Evolutionary conservation across 208 protist species (phyloP).

Genomic region (Trypanosoma avium): DNA sequence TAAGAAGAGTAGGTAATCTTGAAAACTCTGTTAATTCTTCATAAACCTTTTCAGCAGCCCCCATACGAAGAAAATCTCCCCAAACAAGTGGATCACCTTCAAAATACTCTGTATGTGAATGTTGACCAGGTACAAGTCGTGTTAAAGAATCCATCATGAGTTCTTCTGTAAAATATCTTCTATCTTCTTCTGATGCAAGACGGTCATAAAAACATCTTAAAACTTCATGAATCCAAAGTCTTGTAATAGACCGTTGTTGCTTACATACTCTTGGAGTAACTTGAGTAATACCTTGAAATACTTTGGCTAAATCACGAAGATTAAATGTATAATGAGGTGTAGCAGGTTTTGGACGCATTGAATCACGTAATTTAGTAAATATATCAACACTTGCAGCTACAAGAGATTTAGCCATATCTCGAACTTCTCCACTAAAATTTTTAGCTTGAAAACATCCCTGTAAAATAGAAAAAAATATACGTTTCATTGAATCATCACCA

Average conservation of each 20-base stretch:
- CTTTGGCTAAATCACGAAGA: slow-evolving; percentile 96
- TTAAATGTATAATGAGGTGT: slow-evolving; percentile 99
- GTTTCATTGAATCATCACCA: slow-evolving; percentile 92
- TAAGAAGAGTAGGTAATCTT: slow-evolving; percentile 72
- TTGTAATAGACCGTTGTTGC: slow-evolving; percentile 50
- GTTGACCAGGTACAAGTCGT: slow-evolving; percentile 63
- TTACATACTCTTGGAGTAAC: slow-evolving; percentile 85
- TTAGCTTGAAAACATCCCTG: slow-evolving; percentile 88
- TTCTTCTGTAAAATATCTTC: slow-evolving; percentile 91
- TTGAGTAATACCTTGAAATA: slow-evolving; percentile 95
- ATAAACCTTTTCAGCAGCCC: slow-evolving; percentile 83
- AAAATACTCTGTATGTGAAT: slow-evolving; percentile 61
- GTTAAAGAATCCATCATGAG: slow-evolving; percentile 83
- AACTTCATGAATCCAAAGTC: slow-evolving; percentile 96
- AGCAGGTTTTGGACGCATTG: slow-evolving; percentile 94
- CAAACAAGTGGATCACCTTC: slow-evolving; percentile 84
- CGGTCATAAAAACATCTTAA: slow-evolving; percentile 97
- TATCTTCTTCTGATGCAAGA: slow-evolving; percentile 93
- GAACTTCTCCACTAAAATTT: slow-evolving; percentile 85
- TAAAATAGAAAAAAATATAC: slow-evolving; percentile 94
- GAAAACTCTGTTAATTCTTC: slow-evolving; percentile 84
- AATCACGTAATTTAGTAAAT: slow-evolving; percentile 88
- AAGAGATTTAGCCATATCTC: slow-evolving; percentile 57
- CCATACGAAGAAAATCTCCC: slow-evolving; percentile 94
- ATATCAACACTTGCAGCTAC: slow-evolving; percentile 91